Evolutionary conservation across 2,329 filamentous ascomycete genomes (phyloP).

Genomic region (Lizonia empirigonia): DNA sequence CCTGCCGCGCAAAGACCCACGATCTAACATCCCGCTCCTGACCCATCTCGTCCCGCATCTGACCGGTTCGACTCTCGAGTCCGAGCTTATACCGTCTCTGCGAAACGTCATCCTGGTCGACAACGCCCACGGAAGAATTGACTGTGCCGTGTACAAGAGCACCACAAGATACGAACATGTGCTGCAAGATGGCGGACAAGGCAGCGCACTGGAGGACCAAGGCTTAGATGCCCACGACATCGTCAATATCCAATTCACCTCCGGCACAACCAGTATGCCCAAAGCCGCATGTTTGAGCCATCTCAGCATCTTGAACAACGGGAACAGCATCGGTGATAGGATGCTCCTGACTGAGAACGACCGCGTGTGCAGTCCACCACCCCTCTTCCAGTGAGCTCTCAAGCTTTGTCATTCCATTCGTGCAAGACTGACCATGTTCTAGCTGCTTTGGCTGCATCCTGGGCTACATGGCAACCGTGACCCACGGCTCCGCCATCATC

Average conservation of each 20-base stretch:
- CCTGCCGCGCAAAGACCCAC: constrained; percentile 68
- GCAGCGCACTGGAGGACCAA: constrained; percentile 52
- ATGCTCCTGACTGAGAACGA: constrained; percentile 81
- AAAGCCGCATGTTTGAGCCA: constrained; percentile 93
- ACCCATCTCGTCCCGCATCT: constrained; percentile 60
- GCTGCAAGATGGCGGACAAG: constrained; percentile 52
- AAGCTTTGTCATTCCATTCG: neutral
- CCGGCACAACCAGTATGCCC: constrained; percentile 86
- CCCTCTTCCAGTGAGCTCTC: constrained; percentile 53
- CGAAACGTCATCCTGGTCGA: constrained; percentile 76
- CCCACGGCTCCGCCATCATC: constrained; percentile 78
- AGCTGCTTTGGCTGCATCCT: constrained; percentile 87
- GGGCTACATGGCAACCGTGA: constrained; percentile 95
- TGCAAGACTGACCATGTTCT: constrained; percentile 6
- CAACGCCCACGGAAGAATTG: constrained; percentile 67
- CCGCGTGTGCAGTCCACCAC: constrained; percentile 68
- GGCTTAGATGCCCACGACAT: constrained; percentile 68
- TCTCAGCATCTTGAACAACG: constrained; percentile 89
- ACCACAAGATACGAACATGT: constrained; percentile 53
- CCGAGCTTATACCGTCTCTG: constrained; percentile 70
- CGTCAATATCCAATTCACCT: constrained; percentile 96
- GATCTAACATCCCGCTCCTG: constrained; percentile 64
- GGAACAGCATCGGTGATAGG: constrained; percentile 77
- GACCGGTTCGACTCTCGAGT: constrained; percentile 53
- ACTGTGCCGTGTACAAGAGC: constrained; percentile 45